Evolutionary conservation across 2,329 filamentous ascomycete genomes (phyloP), one percentile per base, ranked within the genome.

Genomic region (Scytalidium lignicola): DNA sequence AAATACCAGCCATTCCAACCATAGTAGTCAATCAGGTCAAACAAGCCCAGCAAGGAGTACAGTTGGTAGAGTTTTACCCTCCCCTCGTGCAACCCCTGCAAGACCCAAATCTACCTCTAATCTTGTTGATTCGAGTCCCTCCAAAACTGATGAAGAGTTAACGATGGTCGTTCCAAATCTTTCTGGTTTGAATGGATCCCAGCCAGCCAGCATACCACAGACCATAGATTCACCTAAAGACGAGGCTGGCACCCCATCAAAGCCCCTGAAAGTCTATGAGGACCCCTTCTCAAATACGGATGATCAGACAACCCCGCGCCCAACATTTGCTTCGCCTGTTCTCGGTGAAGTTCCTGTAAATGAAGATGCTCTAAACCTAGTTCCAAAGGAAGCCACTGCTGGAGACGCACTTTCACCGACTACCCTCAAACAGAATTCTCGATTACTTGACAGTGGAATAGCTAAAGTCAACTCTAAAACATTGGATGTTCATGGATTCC

Each of bases 401-500:
- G 44, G 46, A 13, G 52, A 52, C 15, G 45, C 48, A 12, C 56
- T 62, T 50, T 72, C 74, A 0, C 71, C 74, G 0, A 80, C 84
- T 9, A 82, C 79, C 58, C 60, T 69, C 3, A 76, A 75, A 43
- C 80, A 83, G 55, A 81, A 75, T 58, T 68, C 70, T 7, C 79
- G 84, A 41, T 72, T 91, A 20, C 74, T 92, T 4, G 80, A 85
- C 26, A 90, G 86, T 58, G 88, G 85, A 44, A 87, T 91, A 56
- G 73, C 82, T 46, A 86, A 87, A 55, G 84, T 91, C 57, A 82
- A 82, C 57, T 75, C 79, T 23, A 81, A 82, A 58, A 81, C 81
- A 1, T 77, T 92, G n/a, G 88, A 91, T 62, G 86, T 88, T 3
- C 86, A 90, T 62, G 87, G 87, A 49, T 90, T 91, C 74, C 80